These are phyloP conservation scores for Pelargonium cotyledonis DNA, from an alignment of 441 rosid species.

Conservation along the genomic window DNA sequence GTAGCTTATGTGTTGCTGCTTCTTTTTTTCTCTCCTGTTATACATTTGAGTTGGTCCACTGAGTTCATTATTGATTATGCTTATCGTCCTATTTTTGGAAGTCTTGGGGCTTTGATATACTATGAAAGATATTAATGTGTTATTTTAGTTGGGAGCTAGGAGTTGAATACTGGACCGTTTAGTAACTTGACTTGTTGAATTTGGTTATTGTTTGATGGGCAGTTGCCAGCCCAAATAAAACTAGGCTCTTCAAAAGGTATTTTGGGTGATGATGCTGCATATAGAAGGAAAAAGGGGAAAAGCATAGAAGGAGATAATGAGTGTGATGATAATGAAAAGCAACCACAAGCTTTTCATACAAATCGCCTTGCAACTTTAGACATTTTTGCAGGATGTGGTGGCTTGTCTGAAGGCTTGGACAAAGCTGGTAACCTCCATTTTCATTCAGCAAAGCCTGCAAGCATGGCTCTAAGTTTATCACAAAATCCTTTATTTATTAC, in stretches of 20 bases:
- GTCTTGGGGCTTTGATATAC: not conserved
- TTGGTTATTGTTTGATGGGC: slow-evolving; percentile 17
- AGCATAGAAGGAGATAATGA: slow-evolving; percentile 51
- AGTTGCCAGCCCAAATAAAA: slow-evolving; percentile 61
- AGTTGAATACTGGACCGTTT: no score
- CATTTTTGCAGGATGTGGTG: slow-evolving; percentile 96
- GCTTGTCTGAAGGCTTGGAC: slow-evolving; percentile 76
- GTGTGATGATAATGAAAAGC: slow-evolving; percentile 27
- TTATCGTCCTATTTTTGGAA: not conserved
- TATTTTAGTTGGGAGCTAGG: not conserved
- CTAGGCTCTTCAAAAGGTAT: slow-evolving; percentile 40
- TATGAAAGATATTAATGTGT: not conserved
- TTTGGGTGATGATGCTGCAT: slow-evolving; percentile 38
- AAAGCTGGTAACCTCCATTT: slow-evolving; percentile 44
- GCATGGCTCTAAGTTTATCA: not conserved
- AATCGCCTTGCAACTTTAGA: slow-evolving; percentile 59
- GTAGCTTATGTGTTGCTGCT: slow-evolving; percentile 12
- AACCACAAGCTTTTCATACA: slow-evolving; percentile 30
- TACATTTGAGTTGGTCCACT: not conserved
- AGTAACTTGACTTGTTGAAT: not conserved
- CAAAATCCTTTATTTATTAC: not conserved
- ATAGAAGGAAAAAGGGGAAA: slow-evolving; percentile 80
- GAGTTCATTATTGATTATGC: not conserved
- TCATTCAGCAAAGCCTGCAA: not conserved
- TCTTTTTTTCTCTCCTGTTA: not conserved